Base-by-base conservation (phyloP, 805 yeast genomes). In the Metschnikowia gelsemii region DNA sequence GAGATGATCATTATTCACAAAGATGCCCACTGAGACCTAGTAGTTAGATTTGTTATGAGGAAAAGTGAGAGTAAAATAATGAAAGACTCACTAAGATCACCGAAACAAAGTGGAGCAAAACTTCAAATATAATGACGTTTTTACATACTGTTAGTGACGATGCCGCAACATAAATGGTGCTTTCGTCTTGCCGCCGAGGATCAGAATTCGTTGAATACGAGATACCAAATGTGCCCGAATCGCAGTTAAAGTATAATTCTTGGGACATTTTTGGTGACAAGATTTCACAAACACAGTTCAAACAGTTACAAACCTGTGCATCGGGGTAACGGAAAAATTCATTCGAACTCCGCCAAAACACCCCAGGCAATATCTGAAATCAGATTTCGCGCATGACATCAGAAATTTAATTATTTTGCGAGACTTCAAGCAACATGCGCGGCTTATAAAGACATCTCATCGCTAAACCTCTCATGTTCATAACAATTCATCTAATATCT, bases 21-120 rank as follows among this genome's bases (percentile, higher is more conserved):
- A 16, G 7, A 51, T 17, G 9, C 33, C 38, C 13, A 51, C 14
- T 9, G 46, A 26, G 16, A 51, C 24, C 55, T 47, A 21, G n/a
- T 23, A 2, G 43, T 40, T 40, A 40, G 43, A 1, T 27, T 32
- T 32, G 35, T 19, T 18, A 7, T 9, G 14, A n/a, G 5, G 18
- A 4, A 4, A 11, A 17, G 23, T 12, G 17, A 19, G 19, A 20
- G 33, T 6, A 19, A n/a, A n/a, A n/a, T n/a, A n/a, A n/a, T n/a
- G n/a, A n/a, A n/a, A n/a, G n/a, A n/a, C n/a, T n/a, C n/a, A n/a
- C n/a, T 11, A 11, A 27, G 8, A 27, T 8, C 30, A 8, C 13
- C 7, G 16, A 8, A 19, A 20, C 11, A 14, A 18, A 20, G 12
- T 12, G 27, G 27, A 8, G 27, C 27, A 12, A 5, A 12, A 12